Evolutionary conservation across 495 filamentous ascomycete genomes (phyloP), one percentile per base, ranked within the genome.

Genomic region (Penicillium paradoxum): DNA sequence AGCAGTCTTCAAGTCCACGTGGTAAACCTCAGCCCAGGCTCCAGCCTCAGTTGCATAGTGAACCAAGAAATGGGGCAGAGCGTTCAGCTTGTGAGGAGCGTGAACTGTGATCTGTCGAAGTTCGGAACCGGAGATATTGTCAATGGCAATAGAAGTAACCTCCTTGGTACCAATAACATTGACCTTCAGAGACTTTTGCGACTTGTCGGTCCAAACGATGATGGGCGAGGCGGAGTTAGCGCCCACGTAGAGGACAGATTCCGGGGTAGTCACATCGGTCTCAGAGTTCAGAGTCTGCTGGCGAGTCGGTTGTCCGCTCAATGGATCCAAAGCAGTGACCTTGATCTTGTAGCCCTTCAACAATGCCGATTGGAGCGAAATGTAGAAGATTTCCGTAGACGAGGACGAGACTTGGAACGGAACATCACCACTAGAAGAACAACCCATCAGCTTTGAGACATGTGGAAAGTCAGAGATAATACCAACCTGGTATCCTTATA

Each of bases 21-120:
- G 90, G 63, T 84, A 97, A 25, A 96, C 87, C 55, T 93, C 88
- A 5, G 88, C 91, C 75, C 84, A 89, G 62, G 91, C 86, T 14
- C 82, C 82, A 13, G 74, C 77, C 3, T 70, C 69, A 1, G 89
- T 89, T 60, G 85, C 80, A 65, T 80, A 93, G 54, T 96, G 88
- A 7, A 97, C 87, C 37, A 97, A 71, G 69, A 96, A 89, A 74
- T 95, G 86, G 4, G 88, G 76, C 21, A 81, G 72, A 27, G 86
- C 85, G 64, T 85, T 84, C 22, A 83, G 70, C 45, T 84, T 74
- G 45, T 82, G 79, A 5, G 89, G 82, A 13, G 90, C 85, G 64
- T 95, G 87, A 19, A 97, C 69, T 7, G 75, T 76, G 32, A 97
- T 83, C 25, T 79, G 73, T 10, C 82, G 69, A 15, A 91, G 78